phyloP scores from a whole-genome alignment of 768 basidiomycete genomes.

The Kwoniella pini region DNA sequence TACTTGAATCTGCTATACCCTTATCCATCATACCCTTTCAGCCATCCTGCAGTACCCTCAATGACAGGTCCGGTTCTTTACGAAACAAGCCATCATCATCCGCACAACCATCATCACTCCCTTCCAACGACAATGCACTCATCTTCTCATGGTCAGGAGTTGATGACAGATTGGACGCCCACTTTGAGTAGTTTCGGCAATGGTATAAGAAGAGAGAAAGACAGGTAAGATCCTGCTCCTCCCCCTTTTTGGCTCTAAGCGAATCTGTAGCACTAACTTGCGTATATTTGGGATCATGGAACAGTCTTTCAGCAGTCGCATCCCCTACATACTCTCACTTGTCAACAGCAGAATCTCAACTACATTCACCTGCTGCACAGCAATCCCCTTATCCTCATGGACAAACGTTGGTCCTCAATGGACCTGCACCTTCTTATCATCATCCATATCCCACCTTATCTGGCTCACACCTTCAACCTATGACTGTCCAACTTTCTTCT shows the following conservation, averaged over 20 bases:
- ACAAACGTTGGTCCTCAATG: slow-evolving; percentile 21
- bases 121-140: slow-evolving; percentile 10
- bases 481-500: slow-evolving; percentile 17
- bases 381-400: slow-evolving; percentile 24
- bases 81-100: slow-evolving; percentile 14
- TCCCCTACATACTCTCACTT: slow-evolving; percentile 38
- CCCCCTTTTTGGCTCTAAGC: not conserved
- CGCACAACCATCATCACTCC: slow-evolving; percentile 2
- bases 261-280: too few relatives aligned
- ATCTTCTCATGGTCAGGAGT: slow-evolving; percentile 26
- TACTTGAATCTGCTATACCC: slow-evolving; percentile 9
- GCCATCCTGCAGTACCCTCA: slow-evolving; percentile 10
- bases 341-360: slow-evolving; percentile 16
- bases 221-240: slow-evolving; percentile 13
- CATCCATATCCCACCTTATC: slow-evolving; percentile 22
- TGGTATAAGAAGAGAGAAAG: slow-evolving; percentile 15
- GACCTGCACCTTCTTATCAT: slow-evolving; percentile 16
- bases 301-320: slow-evolving; percentile 3
- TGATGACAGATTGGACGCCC: slow-evolving; percentile 37
- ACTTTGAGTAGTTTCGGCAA: slow-evolving; percentile 16
- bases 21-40: not conserved
- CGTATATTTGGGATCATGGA: too few relatives aligned
- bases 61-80: slow-evolving; percentile 34
- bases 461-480: slow-evolving; percentile 22
- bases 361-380: slow-evolving; percentile 11